phyloP scores from a whole-genome alignment of 2,329 filamentous ascomycete genomes.

The Trichothecium sympodiale region DNA sequence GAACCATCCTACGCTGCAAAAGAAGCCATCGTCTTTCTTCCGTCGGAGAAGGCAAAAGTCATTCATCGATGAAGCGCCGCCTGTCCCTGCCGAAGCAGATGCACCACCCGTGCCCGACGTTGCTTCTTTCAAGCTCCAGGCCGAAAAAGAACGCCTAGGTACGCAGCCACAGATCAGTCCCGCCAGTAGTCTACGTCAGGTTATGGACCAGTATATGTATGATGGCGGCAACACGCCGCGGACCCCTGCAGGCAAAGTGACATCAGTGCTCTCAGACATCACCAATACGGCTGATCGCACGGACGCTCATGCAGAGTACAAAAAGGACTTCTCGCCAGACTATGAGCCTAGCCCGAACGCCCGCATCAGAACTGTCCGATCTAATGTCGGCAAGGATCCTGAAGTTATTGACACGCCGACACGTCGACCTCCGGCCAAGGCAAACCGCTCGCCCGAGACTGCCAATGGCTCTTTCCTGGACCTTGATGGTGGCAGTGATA shows the following conservation, averaged over 20 bases:
- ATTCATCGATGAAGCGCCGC: constrained; percentile 57
- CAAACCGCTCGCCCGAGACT: constrained; percentile 12
- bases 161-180: constrained; percentile 43
- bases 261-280: constrained; percentile 12
- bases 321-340: constrained; percentile 60
- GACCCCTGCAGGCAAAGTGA: constrained; percentile 8
- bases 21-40: constrained; percentile 93
- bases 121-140: constrained; percentile 20
- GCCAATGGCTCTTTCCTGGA: constrained; percentile 39
- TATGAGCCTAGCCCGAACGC: constrained; percentile 64
- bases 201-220: constrained; percentile 75
- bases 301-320: constrained; percentile 17
- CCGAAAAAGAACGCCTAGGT: constrained; percentile 17
- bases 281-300: constrained; percentile 10
- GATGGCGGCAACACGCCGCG: constrained; percentile 16
- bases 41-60: constrained; percentile 79
- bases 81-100: constrained; percentile 38
- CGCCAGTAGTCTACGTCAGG: constrained; percentile 70
- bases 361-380: constrained; percentile 54
- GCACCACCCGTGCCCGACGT: constrained; percentile 27
- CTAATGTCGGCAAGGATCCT: constrained; percentile 24
- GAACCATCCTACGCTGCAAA: constrained; percentile 52
- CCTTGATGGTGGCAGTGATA: constrained; percentile 36
- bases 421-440: constrained; percentile 16
- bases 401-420: constrained; percentile 21